Evolutionary conservation across 23 red algal species (phyloP).

Genomic region (Gracilaria vermiculophylla): DNA sequence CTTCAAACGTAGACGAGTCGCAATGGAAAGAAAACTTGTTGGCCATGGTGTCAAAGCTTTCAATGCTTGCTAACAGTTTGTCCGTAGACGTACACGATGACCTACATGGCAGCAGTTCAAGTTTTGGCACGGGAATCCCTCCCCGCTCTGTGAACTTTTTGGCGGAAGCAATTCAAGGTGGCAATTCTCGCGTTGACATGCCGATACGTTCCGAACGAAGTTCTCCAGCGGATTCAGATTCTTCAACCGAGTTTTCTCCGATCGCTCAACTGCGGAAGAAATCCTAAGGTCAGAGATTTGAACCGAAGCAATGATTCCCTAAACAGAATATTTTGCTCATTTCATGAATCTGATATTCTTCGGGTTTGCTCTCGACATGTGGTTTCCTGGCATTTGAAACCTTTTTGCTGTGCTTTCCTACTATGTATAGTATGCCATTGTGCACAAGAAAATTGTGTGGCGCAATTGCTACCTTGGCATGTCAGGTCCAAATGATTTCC

Average conservation of each 20-base stretch:
- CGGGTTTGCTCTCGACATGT: no score
- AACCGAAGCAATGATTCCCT: no score
- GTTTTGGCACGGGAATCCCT: conserved; percentile 19
- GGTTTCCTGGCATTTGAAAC: no score
- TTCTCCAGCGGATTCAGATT: background rate
- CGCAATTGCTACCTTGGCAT: no score
- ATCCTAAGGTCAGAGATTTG: no score
- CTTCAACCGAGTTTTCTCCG: background rate
- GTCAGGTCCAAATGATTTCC: no score
- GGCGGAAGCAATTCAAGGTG: background rate
- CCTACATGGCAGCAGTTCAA: background rate
- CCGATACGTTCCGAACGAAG: background rate
- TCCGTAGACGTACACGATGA: background rate
- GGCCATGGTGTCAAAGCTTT: conserved; percentile 34
- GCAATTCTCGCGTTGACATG: conserved; percentile 6
- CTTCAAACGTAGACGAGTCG: background rate
- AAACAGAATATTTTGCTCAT: no score
- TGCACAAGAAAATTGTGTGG: no score
- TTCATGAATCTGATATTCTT: no score
- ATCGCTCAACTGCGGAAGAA: background rate
- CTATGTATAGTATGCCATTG: no score
- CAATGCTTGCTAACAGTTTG: conserved; percentile 7
- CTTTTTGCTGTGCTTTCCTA: no score
- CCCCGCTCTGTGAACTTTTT: background rate
- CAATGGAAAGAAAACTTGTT: conserved; percentile 25